Evolutionary conservation across 2,329 filamentous ascomycete genomes (phyloP).

Genomic region (Epichloe uncinata): DNA sequence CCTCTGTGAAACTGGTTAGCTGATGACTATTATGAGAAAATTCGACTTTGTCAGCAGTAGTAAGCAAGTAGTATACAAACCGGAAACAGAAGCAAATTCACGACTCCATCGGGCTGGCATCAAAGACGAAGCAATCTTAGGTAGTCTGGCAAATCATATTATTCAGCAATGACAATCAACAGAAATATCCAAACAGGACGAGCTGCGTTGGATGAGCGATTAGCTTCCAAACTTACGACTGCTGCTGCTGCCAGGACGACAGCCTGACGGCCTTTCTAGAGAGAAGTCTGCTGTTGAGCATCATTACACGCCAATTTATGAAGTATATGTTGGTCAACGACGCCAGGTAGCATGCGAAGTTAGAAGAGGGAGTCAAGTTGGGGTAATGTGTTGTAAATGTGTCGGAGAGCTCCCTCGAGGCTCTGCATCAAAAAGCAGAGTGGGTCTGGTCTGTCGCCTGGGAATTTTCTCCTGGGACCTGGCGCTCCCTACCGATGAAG

Average conservation of each 20-base stretch:
- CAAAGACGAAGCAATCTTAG: constrained; percentile 30
- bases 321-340: constrained; percentile 15
- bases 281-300: constrained; percentile 50
- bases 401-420: constrained; percentile 8
- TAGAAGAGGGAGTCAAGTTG: background rate
- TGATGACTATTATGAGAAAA: background rate
- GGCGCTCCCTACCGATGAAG: background rate
- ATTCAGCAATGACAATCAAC: background rate
- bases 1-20: constrained; percentile 42
- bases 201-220: background rate
- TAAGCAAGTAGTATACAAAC: constrained; percentile 23
- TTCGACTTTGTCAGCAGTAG: background rate
- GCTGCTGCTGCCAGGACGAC: constrained; percentile 36
- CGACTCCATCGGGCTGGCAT: constrained; percentile 38
- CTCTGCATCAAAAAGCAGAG: constrained; percentile 1
- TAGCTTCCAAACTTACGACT: constrained; percentile 30
- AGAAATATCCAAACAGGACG: background rate
- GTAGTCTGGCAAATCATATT: constrained; percentile 26
- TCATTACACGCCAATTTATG: constrained; percentile 24
- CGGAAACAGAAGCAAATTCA: constrained; percentile 44
- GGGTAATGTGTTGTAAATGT: background rate
- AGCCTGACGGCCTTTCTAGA: constrained; percentile 43
- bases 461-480: background rate
- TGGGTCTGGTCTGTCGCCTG: background rate
- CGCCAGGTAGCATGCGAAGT: constrained; percentile 7